Conservation (phyloP, 768 basidiomycete species). For the Russula griseocarnosa region DNA sequence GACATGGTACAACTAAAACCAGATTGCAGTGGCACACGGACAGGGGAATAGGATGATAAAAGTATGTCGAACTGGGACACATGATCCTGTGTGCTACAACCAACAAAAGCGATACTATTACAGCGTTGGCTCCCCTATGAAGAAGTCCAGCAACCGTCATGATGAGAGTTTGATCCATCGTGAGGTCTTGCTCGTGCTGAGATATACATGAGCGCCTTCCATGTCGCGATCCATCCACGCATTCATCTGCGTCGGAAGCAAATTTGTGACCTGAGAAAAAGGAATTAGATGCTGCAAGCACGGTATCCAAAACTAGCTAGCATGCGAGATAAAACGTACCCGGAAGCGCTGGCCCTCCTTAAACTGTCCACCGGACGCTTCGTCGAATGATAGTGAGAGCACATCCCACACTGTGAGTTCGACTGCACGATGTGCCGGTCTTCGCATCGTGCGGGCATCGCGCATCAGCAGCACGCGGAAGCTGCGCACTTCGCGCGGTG, state of each 20-base stretch:
- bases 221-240: slow-evolving; percentile 64
- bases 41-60: background rate
- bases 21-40: no score
- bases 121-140: background rate
- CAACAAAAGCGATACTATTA: background rate
- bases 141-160: background rate
- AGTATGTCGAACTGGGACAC: background rate
- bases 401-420: slow-evolving; percentile 29
- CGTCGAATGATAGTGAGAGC: slow-evolving; percentile 20
- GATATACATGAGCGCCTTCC: slow-evolving; percentile 59
- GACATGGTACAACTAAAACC: no score
- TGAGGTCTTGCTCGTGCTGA: slow-evolving; percentile 63
- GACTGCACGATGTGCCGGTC: slow-evolving; percentile 20
- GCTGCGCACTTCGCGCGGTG: slow-evolving; percentile 29
- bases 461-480: slow-evolving; percentile 25
- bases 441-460: slow-evolving; percentile 16
- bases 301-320: no score
- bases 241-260: slow-evolving; percentile 60
- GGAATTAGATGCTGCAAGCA: no score
- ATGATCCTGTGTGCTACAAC: background rate
- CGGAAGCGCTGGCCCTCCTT: slow-evolving; percentile 26
- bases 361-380: slow-evolving; percentile 12
- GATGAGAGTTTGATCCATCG: slow-evolving; percentile 47
- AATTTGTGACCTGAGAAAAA: slow-evolving; percentile 55
- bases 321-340: slow-evolving; percentile 5